These are phyloP conservation scores for Micromonas commoda DNA, from an alignment of 139 green algal genomes.

Conservation along the genomic window DNA sequence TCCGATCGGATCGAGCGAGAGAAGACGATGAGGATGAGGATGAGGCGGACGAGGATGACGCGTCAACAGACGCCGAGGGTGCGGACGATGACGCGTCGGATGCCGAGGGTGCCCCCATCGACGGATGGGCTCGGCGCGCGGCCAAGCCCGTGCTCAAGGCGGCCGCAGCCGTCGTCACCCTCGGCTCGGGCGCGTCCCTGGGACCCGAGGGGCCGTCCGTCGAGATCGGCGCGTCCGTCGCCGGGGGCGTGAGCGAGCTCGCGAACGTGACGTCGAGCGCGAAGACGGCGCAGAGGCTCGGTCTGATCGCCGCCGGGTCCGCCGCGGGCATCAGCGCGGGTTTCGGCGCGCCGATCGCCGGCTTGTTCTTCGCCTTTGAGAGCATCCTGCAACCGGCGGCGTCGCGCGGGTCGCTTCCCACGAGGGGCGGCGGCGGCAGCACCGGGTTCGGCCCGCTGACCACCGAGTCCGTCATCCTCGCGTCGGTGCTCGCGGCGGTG, in stretches of 20 bases:
- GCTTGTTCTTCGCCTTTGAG: conserved; percentile 89
- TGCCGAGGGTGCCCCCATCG: not conserved
- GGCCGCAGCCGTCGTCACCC: conserved; percentile 60
- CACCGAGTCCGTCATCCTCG: conserved; percentile 54
- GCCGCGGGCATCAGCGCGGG: conserved; percentile 72
- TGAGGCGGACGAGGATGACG: too few relatives aligned
- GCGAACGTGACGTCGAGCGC: not conserved
- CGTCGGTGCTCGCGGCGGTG: conserved; percentile 55
- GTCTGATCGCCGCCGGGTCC: conserved; percentile 76
- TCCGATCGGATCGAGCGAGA: not conserved
- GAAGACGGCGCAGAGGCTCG: conserved; percentile 46
- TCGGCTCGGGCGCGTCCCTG: conserved; percentile 73
- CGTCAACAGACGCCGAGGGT: too few relatives aligned
- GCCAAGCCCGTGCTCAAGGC: conserved; percentile 28
- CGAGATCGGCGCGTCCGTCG: conserved; percentile 80
- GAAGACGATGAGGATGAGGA: not conserved
- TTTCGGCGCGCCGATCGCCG: conserved; percentile 88
- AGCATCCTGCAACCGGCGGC: conserved; percentile 53
- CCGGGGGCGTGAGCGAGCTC: conserved; percentile 31
- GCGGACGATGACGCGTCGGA: too few relatives aligned
- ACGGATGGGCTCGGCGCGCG: not conserved
- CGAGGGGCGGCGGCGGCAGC: not conserved
- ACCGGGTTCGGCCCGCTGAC: conserved; percentile 1
- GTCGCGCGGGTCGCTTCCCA: conserved; percentile 38
- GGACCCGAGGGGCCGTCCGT: conserved; percentile 87